Base-by-base conservation (phyloP, 305 asterid genomes). In the Fraxinus platypoda region DNA sequence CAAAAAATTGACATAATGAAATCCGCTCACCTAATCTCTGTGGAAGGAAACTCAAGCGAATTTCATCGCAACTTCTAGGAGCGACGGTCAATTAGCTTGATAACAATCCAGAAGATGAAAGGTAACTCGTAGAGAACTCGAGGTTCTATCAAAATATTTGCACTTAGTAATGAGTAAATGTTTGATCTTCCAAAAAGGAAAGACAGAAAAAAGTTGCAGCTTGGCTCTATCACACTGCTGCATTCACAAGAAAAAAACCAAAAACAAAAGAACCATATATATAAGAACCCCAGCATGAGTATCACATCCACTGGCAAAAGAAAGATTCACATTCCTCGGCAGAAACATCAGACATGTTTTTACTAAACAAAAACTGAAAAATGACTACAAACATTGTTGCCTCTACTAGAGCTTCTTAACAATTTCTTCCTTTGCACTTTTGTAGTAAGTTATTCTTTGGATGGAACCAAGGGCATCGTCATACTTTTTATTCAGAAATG, bases 361-460 rank as follows among this genome's bases (percentile, higher is more conserved):
- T 11, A 11, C 72, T 9, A 8, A 64, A 25, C 72, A 25, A 25
- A 57, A 57, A 6, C 28, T 57, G 28, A 57, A 57, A 57, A 57
- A 21, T 57, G 68, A 57, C 28, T 7, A 57, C 1, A 57, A 23
- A 9, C 34, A 9, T 25, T 57, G 68, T 25, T 64, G 75, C 41
- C 75, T 28, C 43, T 31, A 81, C 80, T 83, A 94, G 76, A 91
- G 97, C 88, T 96, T 96, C 91, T 91, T 94, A 38, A 91, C 85
- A 34, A 96, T 88, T 84, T 96, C 99, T 87, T 94, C 99, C 75
- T 80, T 85, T 81, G 98, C 90, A 23, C 98, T 95, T 84, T 70
- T 89, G 91, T 93, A 96, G 88, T 96, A 96, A 41, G 97, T 92
- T 98, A 94, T 91, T 86, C 95, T 92, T 74, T 90, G 92, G 54